Evolutionary conservation across 225 moss, liverwort and hornwort species (phyloP).

Genomic region (Physcomitrellopsis africana): DNA sequence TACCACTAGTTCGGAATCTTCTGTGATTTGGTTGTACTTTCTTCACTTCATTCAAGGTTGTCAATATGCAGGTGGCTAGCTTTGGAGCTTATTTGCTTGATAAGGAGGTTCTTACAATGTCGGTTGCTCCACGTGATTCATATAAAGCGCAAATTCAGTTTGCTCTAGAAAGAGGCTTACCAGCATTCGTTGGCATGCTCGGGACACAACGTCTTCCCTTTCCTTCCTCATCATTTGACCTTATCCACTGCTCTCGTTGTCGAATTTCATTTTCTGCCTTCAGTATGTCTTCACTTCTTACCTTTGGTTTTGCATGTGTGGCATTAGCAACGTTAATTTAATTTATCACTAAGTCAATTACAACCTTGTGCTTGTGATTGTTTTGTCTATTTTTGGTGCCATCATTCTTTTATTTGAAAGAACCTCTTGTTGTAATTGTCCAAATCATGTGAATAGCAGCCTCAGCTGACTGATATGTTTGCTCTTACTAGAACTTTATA

Average conservation of each 20-base stretch:
- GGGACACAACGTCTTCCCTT: slow-evolving; percentile 61
- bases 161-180: slow-evolving; percentile 64
- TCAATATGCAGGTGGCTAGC: slow-evolving; percentile 60
- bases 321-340: not conserved
- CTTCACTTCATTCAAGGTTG: slow-evolving; percentile 19
- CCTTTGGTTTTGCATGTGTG: not conserved
- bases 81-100: slow-evolving; percentile 52
- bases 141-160: slow-evolving; percentile 65
- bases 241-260: slow-evolving; percentile 70
- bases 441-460: no score
- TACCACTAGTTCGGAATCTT: not conserved
- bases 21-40: not conserved
- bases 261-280: slow-evolving; percentile 49
- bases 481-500: not conserved
- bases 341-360: not conserved
- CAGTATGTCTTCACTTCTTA: slow-evolving; percentile 40
- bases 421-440: no score
- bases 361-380: not conserved
- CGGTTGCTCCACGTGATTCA: slow-evolving; percentile 65
- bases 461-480: no score
- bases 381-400: no score
- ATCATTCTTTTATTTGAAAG: no score
- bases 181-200: slow-evolving; percentile 63
- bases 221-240: slow-evolving; percentile 60
- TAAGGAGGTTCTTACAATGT: slow-evolving; percentile 63